These are phyloP conservation scores for Xerocomus potaroensis DNA, from an alignment of 768 basidiomycete species.

Conservation along the genomic window DNA sequence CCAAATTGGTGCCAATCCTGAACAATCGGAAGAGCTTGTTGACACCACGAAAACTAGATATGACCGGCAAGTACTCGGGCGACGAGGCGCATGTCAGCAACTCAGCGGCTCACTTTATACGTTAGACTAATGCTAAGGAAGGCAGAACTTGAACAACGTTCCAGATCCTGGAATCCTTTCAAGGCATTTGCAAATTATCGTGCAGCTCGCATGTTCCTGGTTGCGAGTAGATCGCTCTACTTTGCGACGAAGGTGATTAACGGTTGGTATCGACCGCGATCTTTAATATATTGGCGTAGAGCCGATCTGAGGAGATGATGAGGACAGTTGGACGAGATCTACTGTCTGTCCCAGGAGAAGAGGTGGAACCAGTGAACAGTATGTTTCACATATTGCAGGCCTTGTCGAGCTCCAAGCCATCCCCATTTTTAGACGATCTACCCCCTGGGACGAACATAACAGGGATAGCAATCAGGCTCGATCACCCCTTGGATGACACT, in stretches of 20 bases:
- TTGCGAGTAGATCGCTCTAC: background rate
- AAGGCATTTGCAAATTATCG: background rate
- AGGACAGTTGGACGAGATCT: background rate
- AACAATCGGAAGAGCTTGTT: background rate
- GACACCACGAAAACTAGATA: background rate
- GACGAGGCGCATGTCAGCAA: too few relatives aligned
- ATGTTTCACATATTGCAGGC: background rate
- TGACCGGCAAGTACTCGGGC: background rate
- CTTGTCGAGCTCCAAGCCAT: too few relatives aligned
- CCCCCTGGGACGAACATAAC: background rate
- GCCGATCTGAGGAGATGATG: background rate
- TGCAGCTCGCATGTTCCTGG: background rate
- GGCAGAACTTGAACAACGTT: background rate
- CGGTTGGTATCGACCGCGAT: too few relatives aligned
- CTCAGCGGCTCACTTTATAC: background rate
- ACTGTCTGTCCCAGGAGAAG: background rate
- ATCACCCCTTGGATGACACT: conserved; percentile 7
- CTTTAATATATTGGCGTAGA: background rate
- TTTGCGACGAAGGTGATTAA: background rate
- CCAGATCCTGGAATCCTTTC: background rate
- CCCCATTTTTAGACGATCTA: background rate
- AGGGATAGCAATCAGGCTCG: conserved; percentile 6
- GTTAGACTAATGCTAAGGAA: background rate
- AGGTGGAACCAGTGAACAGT: background rate
- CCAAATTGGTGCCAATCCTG: background rate